Conservation (phyloP, 2,329 filamentous ascomycete genomes). For the Arthrinium puccinioides region DNA sequence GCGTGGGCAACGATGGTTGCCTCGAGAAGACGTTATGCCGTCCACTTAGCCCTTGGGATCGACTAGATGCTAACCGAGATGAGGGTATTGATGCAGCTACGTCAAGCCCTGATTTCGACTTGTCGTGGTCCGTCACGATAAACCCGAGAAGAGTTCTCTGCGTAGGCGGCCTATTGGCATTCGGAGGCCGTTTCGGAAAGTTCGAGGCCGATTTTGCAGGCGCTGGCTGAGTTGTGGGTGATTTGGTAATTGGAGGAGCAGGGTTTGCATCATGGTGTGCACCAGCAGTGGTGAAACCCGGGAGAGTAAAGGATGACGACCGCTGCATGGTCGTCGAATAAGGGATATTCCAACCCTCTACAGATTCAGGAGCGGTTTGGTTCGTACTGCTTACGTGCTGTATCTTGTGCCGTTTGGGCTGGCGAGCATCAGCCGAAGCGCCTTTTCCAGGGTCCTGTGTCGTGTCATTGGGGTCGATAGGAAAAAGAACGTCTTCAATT, state of each 20-base stretch:
- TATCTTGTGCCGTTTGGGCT: conserved; percentile 19
- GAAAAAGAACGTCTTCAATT: conserved; percentile 62
- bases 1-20: conserved; percentile 1
- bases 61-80: neutral
- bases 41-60: neutral
- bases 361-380: conserved; percentile 25
- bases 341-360: conserved; percentile 25
- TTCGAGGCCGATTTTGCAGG: conserved; percentile 9
- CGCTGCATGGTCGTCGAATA: conserved; percentile 58
- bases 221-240: conserved; percentile 8
- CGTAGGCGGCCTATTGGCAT: conserved; percentile 12
- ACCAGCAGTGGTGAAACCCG: conserved; percentile 57
- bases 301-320: conserved; percentile 50
- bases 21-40: neutral
- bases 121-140: conserved; percentile 22
- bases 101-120: conserved; percentile 12
- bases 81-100: neutral
- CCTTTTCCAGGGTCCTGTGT: conserved; percentile 25
- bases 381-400: conserved; percentile 26
- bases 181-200: conserved; percentile 9
- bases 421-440: conserved; percentile 8
- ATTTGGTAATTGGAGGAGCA: conserved; percentile 23
- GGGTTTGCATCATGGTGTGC: conserved; percentile 39
- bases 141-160: conserved; percentile 24
- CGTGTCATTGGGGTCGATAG: conserved; percentile 49